Evolutionary conservation across 345 rosid species (phyloP).

Genomic region (Durio zibethinus): DNA sequence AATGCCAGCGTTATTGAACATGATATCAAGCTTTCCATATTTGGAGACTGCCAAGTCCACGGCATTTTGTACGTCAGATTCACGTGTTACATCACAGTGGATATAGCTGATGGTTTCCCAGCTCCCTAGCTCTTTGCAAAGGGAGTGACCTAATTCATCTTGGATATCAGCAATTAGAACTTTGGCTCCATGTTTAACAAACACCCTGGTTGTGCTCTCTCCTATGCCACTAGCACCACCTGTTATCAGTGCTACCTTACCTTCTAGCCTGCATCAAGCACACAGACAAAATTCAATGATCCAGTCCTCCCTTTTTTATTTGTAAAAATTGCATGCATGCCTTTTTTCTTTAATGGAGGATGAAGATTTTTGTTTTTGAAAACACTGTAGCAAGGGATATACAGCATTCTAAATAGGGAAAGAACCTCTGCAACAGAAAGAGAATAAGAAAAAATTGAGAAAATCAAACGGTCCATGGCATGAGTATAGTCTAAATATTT

Average conservation of each 20-base stretch:
- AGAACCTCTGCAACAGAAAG: too few species aligned
- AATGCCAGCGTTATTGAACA: conserved; percentile 33
- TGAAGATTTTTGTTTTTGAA: too few species aligned
- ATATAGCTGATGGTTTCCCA: conserved; percentile 16
- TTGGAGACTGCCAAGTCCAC: conserved; percentile 13
- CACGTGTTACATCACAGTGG: conserved; percentile 27
- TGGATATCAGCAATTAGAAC: conserved; percentile 24
- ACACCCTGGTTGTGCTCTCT: conserved; percentile 6
- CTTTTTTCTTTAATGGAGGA: too few species aligned
- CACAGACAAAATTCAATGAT: neutral
- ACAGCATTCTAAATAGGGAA: too few species aligned
- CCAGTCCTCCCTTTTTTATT: neutral
- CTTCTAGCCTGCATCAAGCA: conserved; percentile 3
- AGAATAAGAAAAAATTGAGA: too few species aligned
- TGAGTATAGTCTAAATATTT: too few species aligned
- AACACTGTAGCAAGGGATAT: too few species aligned
- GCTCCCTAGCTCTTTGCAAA: conserved; percentile 16
- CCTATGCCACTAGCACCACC: conserved; percentile 19
- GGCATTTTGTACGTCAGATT: conserved; percentile 19
- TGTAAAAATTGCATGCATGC: too few species aligned
- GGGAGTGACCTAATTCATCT: conserved; percentile 19
- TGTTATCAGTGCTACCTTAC: conserved; percentile 12
- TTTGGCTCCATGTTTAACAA: conserved; percentile 25
- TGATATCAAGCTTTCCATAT: conserved; percentile 31
- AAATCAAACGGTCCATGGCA: too few species aligned